Evolutionary conservation across 257 asterid species (phyloP).

Genomic region (Solanum lycopersicoides): DNA sequence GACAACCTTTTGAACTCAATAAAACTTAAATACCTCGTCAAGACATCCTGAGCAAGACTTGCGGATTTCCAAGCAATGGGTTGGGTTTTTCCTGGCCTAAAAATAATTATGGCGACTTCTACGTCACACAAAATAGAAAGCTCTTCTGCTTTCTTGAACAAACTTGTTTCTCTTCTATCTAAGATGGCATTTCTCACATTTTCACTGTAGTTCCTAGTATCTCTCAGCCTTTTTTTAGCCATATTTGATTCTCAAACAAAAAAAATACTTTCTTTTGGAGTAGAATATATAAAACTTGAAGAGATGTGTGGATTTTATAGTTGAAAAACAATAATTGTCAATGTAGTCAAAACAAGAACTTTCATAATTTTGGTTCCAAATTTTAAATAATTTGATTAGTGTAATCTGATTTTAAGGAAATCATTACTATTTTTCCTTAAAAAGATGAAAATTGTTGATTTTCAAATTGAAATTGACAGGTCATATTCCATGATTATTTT

Average conservation of each 20-base stretch:
- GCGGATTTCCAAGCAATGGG: neutral
- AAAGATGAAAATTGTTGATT: neutral
- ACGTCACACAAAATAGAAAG: neutral
- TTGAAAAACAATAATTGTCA: neutral
- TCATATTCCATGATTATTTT: neutral
- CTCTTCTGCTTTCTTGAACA: neutral
- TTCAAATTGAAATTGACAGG: neutral
- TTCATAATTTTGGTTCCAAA: neutral
- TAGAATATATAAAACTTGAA: neutral
- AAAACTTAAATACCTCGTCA: neutral
- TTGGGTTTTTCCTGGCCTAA: neutral
- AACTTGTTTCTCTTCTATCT: neutral
- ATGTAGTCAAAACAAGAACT: neutral
- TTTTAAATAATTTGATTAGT: neutral
- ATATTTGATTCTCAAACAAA: neutral
- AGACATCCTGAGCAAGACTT: neutral
- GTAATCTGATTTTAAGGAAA: neutral
- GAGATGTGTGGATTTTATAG: neutral
- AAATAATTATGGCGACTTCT: neutral
- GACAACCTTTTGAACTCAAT: slow-evolving; percentile 2
- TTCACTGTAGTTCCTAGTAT: slow-evolving; percentile 1
- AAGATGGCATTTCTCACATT: slow-evolving; percentile 14
- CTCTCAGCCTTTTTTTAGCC: slow-evolving; percentile 20
- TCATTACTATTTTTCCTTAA: neutral
- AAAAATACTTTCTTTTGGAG: neutral